Evolutionary conservation across 1,284 basidiomycete genomes (phyloP).

Genomic region (Paramarasmius palmivorus): DNA sequence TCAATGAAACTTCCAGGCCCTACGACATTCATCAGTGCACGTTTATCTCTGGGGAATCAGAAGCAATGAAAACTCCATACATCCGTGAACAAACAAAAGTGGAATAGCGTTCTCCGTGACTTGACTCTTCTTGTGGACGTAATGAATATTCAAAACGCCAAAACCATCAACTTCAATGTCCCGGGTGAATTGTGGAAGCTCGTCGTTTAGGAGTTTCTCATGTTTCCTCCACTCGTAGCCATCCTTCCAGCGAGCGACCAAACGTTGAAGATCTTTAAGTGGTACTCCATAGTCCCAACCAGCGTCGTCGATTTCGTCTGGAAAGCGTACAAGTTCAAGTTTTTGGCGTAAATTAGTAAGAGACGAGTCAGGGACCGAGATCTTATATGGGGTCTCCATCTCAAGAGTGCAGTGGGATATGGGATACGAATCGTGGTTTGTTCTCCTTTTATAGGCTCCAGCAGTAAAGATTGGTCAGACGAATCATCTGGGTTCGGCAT

Average conservation of each 20-base stretch:
- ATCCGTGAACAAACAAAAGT: conserved; percentile 53
- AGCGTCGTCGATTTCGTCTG: conserved; percentile 49
- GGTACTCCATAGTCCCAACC: conserved; percentile 49
- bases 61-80: conserved; percentile 22
- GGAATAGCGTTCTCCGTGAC: conserved; percentile 41
- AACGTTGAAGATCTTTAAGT: conserved; percentile 41
- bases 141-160: conserved; percentile 46
- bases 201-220: conserved; percentile 42
- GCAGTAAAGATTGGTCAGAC: too few species aligned
- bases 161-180: conserved; percentile 43
- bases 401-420: too few species aligned
- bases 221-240: conserved; percentile 48
- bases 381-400: conserved; percentile 38
- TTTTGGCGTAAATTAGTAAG: conserved; percentile 36
- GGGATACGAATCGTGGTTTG: too few species aligned
- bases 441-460: too few species aligned
- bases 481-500: too few species aligned
- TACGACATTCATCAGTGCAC: not conserved
- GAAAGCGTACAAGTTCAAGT: conserved; percentile 40
- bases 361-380: conserved; percentile 38
- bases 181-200: conserved; percentile 48
- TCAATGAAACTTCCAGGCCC: conserved; percentile 62
- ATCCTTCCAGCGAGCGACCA: conserved; percentile 42
- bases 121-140: conserved; percentile 46
- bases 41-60: conserved; percentile 6